Evolutionary conservation across 176 grass and related monocot species (phyloP).

Genomic region (Bolboschoenus planiculmis): DNA sequence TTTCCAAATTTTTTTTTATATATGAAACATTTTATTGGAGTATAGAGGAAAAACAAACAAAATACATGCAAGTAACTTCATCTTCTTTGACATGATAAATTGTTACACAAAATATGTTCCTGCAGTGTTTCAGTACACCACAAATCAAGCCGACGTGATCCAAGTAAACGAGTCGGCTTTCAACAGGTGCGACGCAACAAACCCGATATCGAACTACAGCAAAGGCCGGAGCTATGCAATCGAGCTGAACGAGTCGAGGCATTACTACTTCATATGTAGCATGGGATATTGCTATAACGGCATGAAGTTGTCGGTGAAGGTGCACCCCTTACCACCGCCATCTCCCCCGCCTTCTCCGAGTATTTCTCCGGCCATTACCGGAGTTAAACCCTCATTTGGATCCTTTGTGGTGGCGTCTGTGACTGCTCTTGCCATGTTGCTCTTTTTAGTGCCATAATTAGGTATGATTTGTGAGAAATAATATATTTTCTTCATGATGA

Average conservation of each 20-base stretch:
- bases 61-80: background rate
- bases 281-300: conserved; percentile 61
- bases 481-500: background rate
- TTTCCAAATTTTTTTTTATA: too few relatives aligned
- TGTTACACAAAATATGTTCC: background rate
- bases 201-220: conserved; percentile 39
- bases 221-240: conserved; percentile 40
- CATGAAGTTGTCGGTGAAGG: conserved; percentile 55
- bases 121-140: conserved; percentile 56
- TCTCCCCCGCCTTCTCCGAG: background rate
- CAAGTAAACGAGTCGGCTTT: conserved; percentile 53
- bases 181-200: conserved; percentile 40
- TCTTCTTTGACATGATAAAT: background rate
- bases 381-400: background rate
- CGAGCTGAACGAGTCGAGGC: conserved; percentile 40
- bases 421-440: background rate
- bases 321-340: conserved; percentile 10
- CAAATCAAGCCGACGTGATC: conserved; percentile 49
- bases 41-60: background rate
- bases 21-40: too few relatives aligned
- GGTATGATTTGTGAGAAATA: conserved; percentile 6
- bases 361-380: background rate
- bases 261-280: conserved; percentile 81
- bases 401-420: background rate
- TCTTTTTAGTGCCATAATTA: background rate